Evolutionary conservation across 2,329 filamentous ascomycete genomes (phyloP).

Genomic region (Diaporthe citri): DNA sequence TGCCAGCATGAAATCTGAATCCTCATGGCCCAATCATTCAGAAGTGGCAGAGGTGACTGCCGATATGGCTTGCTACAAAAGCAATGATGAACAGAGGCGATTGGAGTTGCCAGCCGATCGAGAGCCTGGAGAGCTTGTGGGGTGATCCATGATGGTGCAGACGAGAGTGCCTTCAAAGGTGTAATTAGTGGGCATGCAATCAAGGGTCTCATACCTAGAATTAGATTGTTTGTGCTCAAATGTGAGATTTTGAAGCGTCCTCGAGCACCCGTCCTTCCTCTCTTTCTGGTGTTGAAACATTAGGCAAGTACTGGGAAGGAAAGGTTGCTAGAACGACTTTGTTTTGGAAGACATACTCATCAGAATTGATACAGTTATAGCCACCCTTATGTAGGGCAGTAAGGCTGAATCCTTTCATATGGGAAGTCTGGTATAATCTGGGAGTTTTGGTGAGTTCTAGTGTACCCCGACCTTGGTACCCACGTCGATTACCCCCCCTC

Average conservation of each 20-base stretch:
- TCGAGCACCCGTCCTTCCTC: no score
- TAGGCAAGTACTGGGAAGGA: no score
- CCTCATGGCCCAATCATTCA: background rate
- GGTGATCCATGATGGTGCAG: background rate
- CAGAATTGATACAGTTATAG: no score
- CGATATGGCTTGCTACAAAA: background rate
- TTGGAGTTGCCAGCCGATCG: background rate
- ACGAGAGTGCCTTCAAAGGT: background rate
- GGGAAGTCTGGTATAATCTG: no score
- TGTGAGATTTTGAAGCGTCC: background rate
- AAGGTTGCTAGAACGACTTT: no score
- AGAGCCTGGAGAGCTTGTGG: background rate
- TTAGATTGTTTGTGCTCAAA: background rate
- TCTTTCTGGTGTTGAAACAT: no score
- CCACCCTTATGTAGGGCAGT: no score
- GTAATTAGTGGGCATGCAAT: background rate
- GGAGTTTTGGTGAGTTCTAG: no score
- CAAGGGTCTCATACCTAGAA: background rate
- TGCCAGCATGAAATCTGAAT: background rate
- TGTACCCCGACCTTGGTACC: no score
- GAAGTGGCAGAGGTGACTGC: background rate
- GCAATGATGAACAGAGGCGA: background rate
- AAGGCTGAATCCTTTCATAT: no score
- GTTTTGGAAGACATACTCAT: no score
- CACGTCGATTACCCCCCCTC: no score